Evolutionary conservation across 495 filamentous ascomycete species (phyloP), one percentile per base, ranked within the genome.

Genomic region (Jackrogersella multiformis): DNA sequence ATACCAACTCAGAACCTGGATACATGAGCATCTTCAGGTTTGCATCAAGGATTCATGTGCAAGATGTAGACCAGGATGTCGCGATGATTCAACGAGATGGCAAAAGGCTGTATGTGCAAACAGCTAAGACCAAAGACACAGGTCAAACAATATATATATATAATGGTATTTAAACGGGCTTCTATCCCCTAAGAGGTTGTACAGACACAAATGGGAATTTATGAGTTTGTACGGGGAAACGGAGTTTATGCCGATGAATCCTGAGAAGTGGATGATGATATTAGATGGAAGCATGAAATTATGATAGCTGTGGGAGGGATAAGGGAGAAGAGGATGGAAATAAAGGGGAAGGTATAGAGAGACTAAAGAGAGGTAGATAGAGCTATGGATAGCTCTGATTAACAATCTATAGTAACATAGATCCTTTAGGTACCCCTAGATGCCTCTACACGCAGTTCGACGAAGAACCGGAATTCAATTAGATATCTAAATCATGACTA

Each of bases 1-100:
- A 51, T 60, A 6, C 44, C 30, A 1, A 44, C 15, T 6, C 44
- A 51, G 18, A 21, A 26, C 8, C n/a, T 60, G 56, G 56, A 35
- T 60, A 4, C 13, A 24, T 6, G 56, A 60, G 8, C 56, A 60
- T 30, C 45, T 49, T 16, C 56, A 60, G 32, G 49, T 24, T 10
- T 60, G 56, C 7, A 20, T 58, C 4, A 45, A 45, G n/a, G 26
- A 51, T 24, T 18, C 42, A 9, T 45, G 42, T 24, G 3, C 1
- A 24, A 10, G n/a, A 7, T 45, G 42, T 16, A 23, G 21, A 13
- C 18, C 21, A 24, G 42, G n/a, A 23, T 45, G 18, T 45, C 42
- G 42, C 20, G 42, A 45, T 13, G 42, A 23, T 1, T 45, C 42
- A 24, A 45, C 9, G 8, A 2, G 20, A 12, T 45, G 42, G 42